Evolutionary conservation across 2,329 filamentous ascomycete species (phyloP), one percentile per base, ranked within the genome.

Genomic region (Fusarium liriodendri): DNA sequence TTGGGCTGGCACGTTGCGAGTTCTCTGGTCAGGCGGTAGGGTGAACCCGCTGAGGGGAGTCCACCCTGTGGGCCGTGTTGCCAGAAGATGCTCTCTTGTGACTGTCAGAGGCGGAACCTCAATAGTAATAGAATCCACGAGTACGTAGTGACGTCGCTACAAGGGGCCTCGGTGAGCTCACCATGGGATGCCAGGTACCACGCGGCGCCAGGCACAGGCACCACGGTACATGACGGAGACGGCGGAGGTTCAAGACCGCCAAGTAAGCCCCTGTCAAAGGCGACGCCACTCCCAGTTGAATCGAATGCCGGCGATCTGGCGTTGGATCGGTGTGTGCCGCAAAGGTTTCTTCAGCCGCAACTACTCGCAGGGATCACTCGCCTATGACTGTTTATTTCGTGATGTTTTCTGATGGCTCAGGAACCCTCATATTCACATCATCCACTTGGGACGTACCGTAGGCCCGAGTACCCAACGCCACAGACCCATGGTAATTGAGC

Each of bases 51-150:
- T n/a, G n/a, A 18, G 14, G 1, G 10, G 32, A 42, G 6, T 11
- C 57, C 57, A 32, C 57, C 3, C 8, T 11, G 67, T 64, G 67
- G 66, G 35, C 29, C 66, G 9, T 16, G 33, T 50, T 52, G 38
- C 20, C 40, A 55, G 68, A 58, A 62, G 42, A 47, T 47, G 42
- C 42, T 47, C 42, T 47, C 42, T 47, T 47, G 42, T 47, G 42
- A 47, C 42, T 47, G 67, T 70, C 68, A 47, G 45, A 37, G 33
- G 35, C 54, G 50, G 62, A 61, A 61, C 45, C 38, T 61, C 29
- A 27, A 70, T 58, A 32, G 66, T 70, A 64, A 70, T 70, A 40
- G 58, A 45, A 70, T 70, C 66, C 68, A 66, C 62, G 57, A 25
- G 16, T 66, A 64, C 50, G 65, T 58, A 45, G 13, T 5, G 45